Conservation (phyloP, 805 yeast species). For the Wickerhamomyces strasburgensis region DNA sequence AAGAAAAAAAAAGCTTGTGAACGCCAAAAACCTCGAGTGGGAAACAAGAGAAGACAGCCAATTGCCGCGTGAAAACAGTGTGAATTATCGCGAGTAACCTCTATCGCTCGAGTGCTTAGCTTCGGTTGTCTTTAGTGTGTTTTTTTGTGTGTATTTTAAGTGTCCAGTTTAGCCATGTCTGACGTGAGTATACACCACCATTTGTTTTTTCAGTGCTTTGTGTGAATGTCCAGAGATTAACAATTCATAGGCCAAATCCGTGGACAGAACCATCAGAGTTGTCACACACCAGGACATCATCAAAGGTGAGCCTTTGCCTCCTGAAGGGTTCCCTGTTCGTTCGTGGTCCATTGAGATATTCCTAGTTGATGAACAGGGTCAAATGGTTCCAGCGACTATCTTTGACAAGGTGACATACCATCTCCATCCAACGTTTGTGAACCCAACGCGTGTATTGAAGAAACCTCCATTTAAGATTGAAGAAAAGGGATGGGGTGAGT, state of each 20-base stretch:
- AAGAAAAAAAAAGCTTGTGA: neutral
- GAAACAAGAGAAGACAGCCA: too few relatives aligned
- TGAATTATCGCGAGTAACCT: too few relatives aligned
- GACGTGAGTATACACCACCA: constrained; percentile 1
- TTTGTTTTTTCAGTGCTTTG: neutral
- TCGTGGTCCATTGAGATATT: constrained; percentile 82
- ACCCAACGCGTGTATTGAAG: constrained; percentile 78
- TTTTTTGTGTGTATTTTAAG: too few relatives aligned
- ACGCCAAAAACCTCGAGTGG: too few relatives aligned
- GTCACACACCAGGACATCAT: constrained; percentile 81
- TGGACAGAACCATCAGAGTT: constrained; percentile 82
- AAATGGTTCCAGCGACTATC: constrained; percentile 77
- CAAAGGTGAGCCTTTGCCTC: constrained; percentile 77
- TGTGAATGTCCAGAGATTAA: neutral
- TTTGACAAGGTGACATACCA: constrained; percentile 92
- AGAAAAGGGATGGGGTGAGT: constrained; percentile 99
- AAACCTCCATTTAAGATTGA: constrained; percentile 81
- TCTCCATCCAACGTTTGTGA: constrained; percentile 90
- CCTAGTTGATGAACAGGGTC: constrained; percentile 73
- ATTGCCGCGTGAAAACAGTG: too few relatives aligned
- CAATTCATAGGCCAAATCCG: constrained; percentile 27
- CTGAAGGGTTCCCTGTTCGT: constrained; percentile 90
- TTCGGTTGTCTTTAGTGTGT: too few relatives aligned
- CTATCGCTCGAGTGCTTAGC: too few relatives aligned
- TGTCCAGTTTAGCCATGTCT: constrained; percentile 1